These are phyloP conservation scores for Pseudogymnoascus sp. DNA, from an alignment of 2,329 filamentous ascomycete species.

Conservation along the genomic window DNA sequence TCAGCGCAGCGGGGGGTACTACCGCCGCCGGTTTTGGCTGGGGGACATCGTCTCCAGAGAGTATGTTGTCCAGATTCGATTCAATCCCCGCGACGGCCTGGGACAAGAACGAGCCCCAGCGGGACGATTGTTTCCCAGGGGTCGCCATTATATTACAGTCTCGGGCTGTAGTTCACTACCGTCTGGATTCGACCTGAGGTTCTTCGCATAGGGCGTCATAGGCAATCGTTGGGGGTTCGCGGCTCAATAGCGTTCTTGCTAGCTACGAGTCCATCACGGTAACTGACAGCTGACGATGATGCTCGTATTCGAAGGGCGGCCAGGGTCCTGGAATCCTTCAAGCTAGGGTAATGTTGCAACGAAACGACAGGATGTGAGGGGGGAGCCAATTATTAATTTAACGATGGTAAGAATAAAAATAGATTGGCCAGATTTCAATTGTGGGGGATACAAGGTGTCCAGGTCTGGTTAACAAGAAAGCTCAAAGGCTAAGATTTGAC, in stretches of 20 bases:
- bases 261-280: conserved; percentile 1
- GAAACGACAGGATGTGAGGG: background rate
- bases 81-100: conserved; percentile 91
- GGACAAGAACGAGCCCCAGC: conserved; percentile 75
- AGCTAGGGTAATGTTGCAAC: background rate
- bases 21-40: conserved; percentile 33
- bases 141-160: conserved; percentile 21
- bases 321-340: background rate
- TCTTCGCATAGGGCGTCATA: conserved; percentile 2
- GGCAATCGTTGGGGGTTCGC: background rate
- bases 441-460: conserved; percentile 5
- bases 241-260: background rate
- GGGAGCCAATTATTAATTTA: background rate
- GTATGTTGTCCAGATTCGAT: conserved; percentile 81
- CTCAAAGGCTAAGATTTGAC: background rate
- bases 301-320: background rate
- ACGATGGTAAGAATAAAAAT: background rate
- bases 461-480: background rate
- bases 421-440: background rate
- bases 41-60: conserved; percentile 64
- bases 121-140: conserved; percentile 38
- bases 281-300: conserved; percentile 7
- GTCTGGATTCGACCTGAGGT: background rate
- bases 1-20: conserved; percentile 26
- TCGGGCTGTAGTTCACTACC: background rate